Evolutionary conservation across 2,329 filamentous ascomycete genomes (phyloP).

Genomic region (Arachnomyces sp.): DNA sequence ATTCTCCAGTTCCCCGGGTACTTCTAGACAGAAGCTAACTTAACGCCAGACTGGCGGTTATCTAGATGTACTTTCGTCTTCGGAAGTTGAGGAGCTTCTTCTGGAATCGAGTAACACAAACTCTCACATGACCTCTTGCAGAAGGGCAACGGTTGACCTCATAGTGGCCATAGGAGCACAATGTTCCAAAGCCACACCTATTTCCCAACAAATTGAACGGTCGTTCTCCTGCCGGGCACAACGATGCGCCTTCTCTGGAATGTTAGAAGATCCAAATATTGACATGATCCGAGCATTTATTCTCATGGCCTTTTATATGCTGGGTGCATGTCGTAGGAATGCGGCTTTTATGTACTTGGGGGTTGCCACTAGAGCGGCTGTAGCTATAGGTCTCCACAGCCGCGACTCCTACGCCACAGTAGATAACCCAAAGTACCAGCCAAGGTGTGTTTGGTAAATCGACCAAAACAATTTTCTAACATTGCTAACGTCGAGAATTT

Average conservation of each 20-base stretch:
- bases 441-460: neutral
- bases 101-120: constrained; percentile 1
- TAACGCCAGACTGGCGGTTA: constrained; percentile 33
- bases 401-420: constrained; percentile 20
- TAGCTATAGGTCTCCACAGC: constrained; percentile 50
- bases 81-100: constrained; percentile 16
- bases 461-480: neutral
- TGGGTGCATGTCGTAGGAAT: constrained; percentile 52
- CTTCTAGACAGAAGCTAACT: constrained; percentile 4
- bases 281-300: constrained; percentile 47
- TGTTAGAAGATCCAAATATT: constrained; percentile 48
- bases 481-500: neutral
- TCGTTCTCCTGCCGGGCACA: constrained; percentile 44
- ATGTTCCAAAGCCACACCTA: constrained; percentile 27
- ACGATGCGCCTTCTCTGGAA: constrained; percentile 41
- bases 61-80: constrained; percentile 28
- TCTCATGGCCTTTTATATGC: constrained; percentile 54
- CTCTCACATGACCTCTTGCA: constrained; percentile 2
- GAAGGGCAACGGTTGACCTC: constrained; percentile 24
- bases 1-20: neutral
- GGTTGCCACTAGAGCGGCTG: constrained; percentile 51
- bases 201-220: constrained; percentile 25
- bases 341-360: constrained; percentile 58
- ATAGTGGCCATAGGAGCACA: constrained; percentile 50
- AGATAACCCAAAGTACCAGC: constrained; percentile 7